Base-by-base conservation (phyloP, 2,329 filamentous ascomycete genomes). In the Talaromyces sp. region DNA sequence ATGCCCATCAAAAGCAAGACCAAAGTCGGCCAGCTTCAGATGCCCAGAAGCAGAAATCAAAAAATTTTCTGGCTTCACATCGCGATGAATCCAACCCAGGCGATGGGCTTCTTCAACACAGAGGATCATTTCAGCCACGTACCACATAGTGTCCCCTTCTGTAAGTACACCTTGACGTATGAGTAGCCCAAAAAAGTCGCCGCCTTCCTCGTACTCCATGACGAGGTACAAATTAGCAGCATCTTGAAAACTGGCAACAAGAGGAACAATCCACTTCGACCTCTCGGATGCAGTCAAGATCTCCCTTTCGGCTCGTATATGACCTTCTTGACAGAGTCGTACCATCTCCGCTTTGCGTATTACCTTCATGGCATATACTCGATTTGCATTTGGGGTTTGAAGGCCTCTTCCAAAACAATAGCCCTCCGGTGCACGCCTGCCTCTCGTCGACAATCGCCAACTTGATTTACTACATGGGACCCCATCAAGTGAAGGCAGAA, bases 191-290 rank as follows among this genome's bases (percentile, higher is more conserved):
- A 99, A 83, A 70, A 99, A 98, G 75, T 99, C 94, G 0, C 95
- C 94, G 0, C 94, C 95, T 2, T 96, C 90, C 92, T 97, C 97
- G 74, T 96, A 99, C 66, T 98, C 93, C 93, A 98, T 97, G 61
- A 97, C 90, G 6, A 99, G 86, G 72, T 98, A 98, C 6, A 99
- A 83, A 70, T 91, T 92, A 48, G 86, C 84, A 41, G 85, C 81
- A 74, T 98, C 95, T 76, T 98, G 92, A 69, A 98, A 98, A 72
- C 92, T 95, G 59, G 91, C 85, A 60, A 97, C 85, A 41, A 99
- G 81, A 0, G 93, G 91, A 2, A 98, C 91, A 56, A 97, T 88
- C 94, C 93, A 98, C 67, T 85, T 85, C 5, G 92, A 96, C n/a
- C 88, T 90, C 74, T 95, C 91, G 1, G 93, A 93, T 6, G 90